Evolutionary conservation across 2,329 filamentous ascomycete genomes (phyloP), one percentile per base, ranked within the genome.

Genomic region (Colletotrichum coccodes): DNA sequence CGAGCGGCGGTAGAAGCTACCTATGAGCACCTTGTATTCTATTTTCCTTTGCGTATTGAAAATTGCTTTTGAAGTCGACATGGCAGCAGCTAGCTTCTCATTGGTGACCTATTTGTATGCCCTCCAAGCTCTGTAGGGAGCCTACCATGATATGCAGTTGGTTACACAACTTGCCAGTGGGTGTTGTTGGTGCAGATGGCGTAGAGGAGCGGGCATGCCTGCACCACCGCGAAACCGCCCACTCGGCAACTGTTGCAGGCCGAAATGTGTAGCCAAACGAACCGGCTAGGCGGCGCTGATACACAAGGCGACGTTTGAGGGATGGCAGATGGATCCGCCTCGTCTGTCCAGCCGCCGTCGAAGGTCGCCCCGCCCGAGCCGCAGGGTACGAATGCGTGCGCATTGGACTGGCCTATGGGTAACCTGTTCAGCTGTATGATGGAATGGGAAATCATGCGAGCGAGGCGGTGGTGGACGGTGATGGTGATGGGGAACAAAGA

Each of bases 401-500:
- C 36, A n/a, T 7, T 42, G 52, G 23, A 38, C 23, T 28, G 7
- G 36, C 16, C 52, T 26, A 40, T 3, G 12, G 52, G 23, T 21
- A 42, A 26, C 18, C 14, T 38, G 23, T 28, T 12, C 50, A 21
- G 3, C 23, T 36, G 23, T 42, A 34, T 59, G 28, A 28, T n/a
- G 40, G 30, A 14, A 47, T 11, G 40, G 30, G 42, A 49, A 47
- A 59, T 40, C 18, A 46, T 46, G 56, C 9, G 21, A 49, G 42
- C 6, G 21, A 49, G 32, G 6, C 7, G 21, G 21, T 32, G 7
- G 38, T 44, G 21, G 60, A 38, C 40, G 49, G n/a, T 18, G 53
- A 46, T 44, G 44, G 38, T 38, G 52, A 59, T 30, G 28, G 60
- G 54, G 53, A 26, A 59, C 53, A 40, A 58, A 42, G 47, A 54